Conservation (phyloP, 2,329 filamentous ascomycete species). For the Botrytis byssoidea region DNA sequence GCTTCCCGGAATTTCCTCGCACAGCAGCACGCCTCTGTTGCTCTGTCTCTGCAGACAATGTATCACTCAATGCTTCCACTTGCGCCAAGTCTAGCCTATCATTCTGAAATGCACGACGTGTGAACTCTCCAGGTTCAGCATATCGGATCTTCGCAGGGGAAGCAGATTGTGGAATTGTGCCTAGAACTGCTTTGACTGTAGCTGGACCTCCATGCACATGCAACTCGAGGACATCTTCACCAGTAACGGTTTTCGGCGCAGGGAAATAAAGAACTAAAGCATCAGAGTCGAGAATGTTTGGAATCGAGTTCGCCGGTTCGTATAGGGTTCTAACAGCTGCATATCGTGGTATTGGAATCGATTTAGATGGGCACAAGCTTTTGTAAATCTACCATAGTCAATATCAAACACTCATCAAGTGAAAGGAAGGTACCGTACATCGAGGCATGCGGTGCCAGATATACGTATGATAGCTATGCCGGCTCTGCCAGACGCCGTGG, state of each 20-base stretch:
- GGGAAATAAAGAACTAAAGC: conserved; percentile 74
- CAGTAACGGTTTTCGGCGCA: conserved; percentile 77
- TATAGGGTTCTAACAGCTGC: conserved; percentile 76
- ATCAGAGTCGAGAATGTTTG: conserved; percentile 60
- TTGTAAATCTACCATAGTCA: conserved; percentile 57
- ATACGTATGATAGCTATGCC: conserved; percentile 89
- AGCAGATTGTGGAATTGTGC: conserved; percentile 64
- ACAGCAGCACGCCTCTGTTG: conserved; percentile 88
- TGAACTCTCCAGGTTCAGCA: conserved; percentile 95
- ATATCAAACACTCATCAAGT: conserved; percentile 14
- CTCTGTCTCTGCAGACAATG: conserved; percentile 73
- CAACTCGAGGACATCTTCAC: conserved; percentile 87
- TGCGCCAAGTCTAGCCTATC: conserved; percentile 82
- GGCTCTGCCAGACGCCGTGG: conserved; percentile 78
- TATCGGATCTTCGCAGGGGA: conserved; percentile 61
- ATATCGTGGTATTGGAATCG: conserved; percentile 56
- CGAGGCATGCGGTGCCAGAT: conserved; percentile 73
- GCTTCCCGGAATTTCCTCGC: conserved; percentile 66
- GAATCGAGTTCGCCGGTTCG: conserved; percentile 48
- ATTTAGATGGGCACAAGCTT: conserved; percentile 54
- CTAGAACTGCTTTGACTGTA: conserved; percentile 80
- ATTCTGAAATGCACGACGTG: conserved; percentile 85
- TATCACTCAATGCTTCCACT: conserved; percentile 65
- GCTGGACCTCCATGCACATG: conserved; percentile 93
- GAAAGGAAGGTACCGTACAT: conserved; percentile 47